A percentile compares a stretch with the other conserved stretches of the same genome.
These are phyloP conservation scores for Melanomma pulvis-pyrius DNA, from an alignment of 495 filamentous ascomycete genomes.

Conservation along the genomic window DNA sequence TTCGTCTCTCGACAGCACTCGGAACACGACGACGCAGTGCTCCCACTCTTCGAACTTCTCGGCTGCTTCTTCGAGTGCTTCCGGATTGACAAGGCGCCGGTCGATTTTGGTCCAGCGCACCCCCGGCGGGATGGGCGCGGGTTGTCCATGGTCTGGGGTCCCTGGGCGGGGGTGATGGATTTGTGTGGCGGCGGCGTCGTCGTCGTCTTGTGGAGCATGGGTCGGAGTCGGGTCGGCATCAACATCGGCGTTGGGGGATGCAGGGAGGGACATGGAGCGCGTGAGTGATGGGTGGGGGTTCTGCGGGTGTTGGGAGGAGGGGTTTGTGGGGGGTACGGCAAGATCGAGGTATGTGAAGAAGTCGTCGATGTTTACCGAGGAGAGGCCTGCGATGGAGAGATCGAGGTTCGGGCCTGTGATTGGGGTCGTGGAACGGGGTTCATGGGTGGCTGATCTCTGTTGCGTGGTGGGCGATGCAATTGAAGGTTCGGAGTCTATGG, in stretches of 20 bases:
- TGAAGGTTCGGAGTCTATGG: neutral
- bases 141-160: neutral
- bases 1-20: slow-evolving; percentile 75
- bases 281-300: neutral
- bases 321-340: neutral
- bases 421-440: neutral
- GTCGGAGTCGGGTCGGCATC: neutral
- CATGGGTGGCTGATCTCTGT: neutral
- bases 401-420: neutral
- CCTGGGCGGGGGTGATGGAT: slow-evolving; percentile 7
- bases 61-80: slow-evolving; percentile 67
- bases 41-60: slow-evolving; percentile 74
- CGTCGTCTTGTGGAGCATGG: neutral
- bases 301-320: neutral
- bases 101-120: slow-evolving; percentile 84
- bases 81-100: slow-evolving; percentile 73
- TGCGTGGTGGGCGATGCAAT: neutral
- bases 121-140: slow-evolving; percentile 58
- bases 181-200: neutral
- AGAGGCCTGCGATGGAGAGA: slow-evolving; percentile 8
- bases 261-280: neutral
- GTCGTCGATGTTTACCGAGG: slow-evolving; percentile 17
- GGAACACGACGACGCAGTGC: slow-evolving; percentile 76
- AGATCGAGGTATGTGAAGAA: slow-evolving; percentile 23
- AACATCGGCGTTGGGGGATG: neutral